A percentile compares a stretch with the other conserved stretches of the same genome.
Conservation (phyloP, 345 rosid species). For the Eucalyptus erythrocorys region DNA sequence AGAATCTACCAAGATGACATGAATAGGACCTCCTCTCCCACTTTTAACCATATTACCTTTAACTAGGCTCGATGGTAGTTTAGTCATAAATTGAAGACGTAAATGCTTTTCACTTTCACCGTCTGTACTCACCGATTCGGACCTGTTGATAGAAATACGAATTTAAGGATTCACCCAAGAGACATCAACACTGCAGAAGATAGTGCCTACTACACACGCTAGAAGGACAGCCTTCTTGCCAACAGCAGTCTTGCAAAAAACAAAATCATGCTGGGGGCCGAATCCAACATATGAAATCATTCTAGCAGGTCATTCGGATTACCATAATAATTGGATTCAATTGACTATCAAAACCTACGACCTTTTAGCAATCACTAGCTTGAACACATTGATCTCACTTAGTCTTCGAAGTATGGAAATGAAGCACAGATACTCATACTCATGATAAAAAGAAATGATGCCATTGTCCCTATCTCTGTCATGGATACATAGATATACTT, state of each 20-base stretch:
- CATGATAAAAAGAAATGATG: not conserved
- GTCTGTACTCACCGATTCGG: fast-evolving
- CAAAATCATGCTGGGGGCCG: not conserved
- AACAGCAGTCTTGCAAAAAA: not conserved
- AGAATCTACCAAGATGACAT: not conserved
- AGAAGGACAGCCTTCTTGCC: not conserved
- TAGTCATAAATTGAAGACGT: not conserved
- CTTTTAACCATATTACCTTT: not conserved
- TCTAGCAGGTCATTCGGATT: not conserved
- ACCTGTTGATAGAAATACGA: not conserved
- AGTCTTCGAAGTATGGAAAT: not conserved
- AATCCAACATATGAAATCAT: not conserved
- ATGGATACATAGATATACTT: not conserved
- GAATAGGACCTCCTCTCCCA: not conserved
- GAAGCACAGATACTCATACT: not conserved
- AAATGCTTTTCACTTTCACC: not conserved
- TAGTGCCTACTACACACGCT: not conserved
- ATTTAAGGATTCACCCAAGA: not conserved
- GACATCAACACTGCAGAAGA: not conserved
- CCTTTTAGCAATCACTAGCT: not conserved
- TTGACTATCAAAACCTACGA: not conserved
- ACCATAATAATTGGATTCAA: not conserved
- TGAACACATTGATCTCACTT: not conserved
- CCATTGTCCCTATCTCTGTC: not conserved
- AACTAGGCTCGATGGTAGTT: not conserved